Evolutionary conservation across 2,329 filamentous ascomycete genomes (phyloP), one percentile per base, ranked within the genome.

Genomic region (Beauveria australis): DNA sequence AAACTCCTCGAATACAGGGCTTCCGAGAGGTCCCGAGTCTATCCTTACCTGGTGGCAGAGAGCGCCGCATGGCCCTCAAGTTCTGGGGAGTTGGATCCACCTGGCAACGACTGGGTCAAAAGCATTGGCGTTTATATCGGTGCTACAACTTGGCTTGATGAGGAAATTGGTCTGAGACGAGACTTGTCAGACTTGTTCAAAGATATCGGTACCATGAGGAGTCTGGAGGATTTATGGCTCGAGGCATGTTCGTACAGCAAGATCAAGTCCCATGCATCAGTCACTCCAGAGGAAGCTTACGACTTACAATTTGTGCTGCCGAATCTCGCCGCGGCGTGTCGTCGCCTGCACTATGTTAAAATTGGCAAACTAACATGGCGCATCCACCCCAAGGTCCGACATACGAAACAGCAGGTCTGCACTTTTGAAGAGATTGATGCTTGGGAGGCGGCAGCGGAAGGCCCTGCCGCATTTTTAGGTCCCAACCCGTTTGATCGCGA

Each of bases 51-150:
- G 16, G 1, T 24, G 3, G 16, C 19, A n/a, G 43, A 19, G 43
- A 44, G 43, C 18, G n/a, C 10, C n/a, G n/a, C 9, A 12, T 4
- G 30, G 26, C 26, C 26, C 26, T 28, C 3, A 8, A 28, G 0
- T 5, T 37, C 12, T 0, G 12, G 12, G 3, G 30, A 1, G 5
- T 6, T 16, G 4, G 2, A 5, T 37, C 4, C 0, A 0, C 33
- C 1, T 14, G 12, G 12, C 12, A 37, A 14, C 12, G 16, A 16
- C 33, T 14, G 2, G 12, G 2, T 0, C 33, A 37, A 6, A 37
- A 37, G 1, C 33, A 16, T 37, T 37, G 33, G 12, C 30, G 28
- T 9, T 28, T 9, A 28, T 8, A 24, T 24, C 24, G 2, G 24
- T 3, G 3, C 3, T 24, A 24, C 24, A 1, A 4, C n/a, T n/a